Evolutionary conservation across 2,329 filamentous ascomycete genomes (phyloP).

Genomic region (Pseudogymnoascus sp.): DNA sequence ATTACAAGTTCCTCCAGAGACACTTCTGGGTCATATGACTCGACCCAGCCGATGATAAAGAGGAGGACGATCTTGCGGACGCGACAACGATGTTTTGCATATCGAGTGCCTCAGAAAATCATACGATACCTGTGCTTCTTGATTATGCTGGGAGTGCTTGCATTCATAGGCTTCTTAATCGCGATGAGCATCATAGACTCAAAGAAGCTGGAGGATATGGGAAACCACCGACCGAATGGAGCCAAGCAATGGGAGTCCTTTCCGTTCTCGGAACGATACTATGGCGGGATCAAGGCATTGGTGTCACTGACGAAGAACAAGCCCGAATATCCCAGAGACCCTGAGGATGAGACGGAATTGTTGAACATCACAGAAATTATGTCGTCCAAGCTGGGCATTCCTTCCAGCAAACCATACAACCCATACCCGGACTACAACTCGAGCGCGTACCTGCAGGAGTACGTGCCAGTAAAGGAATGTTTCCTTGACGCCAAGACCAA

Average conservation of each 20-base stretch:
- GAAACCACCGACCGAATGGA: conserved; percentile 53
- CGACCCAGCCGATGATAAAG: conserved; percentile 23
- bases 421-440: conserved; percentile 49
- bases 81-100: conserved; percentile 10
- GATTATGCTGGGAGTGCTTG: conserved; percentile 57
- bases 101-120: conserved; percentile 56
- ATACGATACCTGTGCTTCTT: conserved; percentile 70
- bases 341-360: conserved; percentile 47
- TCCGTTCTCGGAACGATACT: conserved; percentile 77
- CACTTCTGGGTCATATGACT: conserved; percentile 24
- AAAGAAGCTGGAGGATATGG: conserved; percentile 47
- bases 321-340: conserved; percentile 66
- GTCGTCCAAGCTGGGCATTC: conserved; percentile 31
- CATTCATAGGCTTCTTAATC: conserved; percentile 70
- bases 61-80: conserved; percentile 13
- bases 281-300: conserved; percentile 73
- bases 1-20: conserved; percentile 22
- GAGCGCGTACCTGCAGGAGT: conserved; percentile 40
- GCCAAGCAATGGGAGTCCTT: conserved; percentile 73
- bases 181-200: conserved; percentile 66
- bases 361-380: conserved; percentile 30
- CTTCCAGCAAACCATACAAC: conserved; percentile 47
- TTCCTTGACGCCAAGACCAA: conserved; percentile 63
- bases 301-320: conserved; percentile 56
- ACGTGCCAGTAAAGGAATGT: conserved; percentile 55